Evolutionary conservation across 2,329 filamentous ascomycete genomes (phyloP).

Genomic region (Aspergillus calidoustus): DNA sequence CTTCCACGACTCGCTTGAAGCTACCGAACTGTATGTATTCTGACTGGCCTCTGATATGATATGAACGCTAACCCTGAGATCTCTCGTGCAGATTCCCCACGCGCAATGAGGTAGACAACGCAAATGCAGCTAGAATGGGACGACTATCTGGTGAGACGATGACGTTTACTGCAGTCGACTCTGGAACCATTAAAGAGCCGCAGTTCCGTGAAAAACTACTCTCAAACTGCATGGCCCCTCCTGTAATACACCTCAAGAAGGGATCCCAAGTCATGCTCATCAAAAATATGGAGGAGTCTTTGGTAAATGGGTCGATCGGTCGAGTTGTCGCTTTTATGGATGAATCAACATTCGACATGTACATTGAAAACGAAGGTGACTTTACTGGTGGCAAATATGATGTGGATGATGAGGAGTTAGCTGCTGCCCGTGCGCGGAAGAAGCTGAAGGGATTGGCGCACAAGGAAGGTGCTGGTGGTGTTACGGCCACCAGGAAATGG

Average conservation of each 20-base stretch:
- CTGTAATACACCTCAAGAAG: slow-evolving; percentile 78
- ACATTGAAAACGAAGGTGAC: slow-evolving; percentile 61
- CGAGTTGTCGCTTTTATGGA: slow-evolving; percentile 83
- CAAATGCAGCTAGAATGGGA: slow-evolving; percentile 76
- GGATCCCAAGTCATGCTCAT: slow-evolving; percentile 99
- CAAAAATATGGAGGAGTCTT: slow-evolving; percentile 92
- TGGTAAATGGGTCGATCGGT: slow-evolving; percentile 93
- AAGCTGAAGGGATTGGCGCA: slow-evolving; percentile 61
- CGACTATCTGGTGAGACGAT: slow-evolving; percentile 70
- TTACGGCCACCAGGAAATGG: slow-evolving; percentile 63
- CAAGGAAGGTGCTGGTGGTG: slow-evolving; percentile 46
- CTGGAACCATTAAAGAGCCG: slow-evolving; percentile 69
- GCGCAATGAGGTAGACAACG: slow-evolving; percentile 82
- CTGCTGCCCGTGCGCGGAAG: slow-evolving; percentile 53
- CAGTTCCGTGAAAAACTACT: slow-evolving; percentile 76
- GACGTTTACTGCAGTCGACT: slow-evolving; percentile 75
- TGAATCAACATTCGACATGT: slow-evolving; percentile 64
- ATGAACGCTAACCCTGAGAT: background rate
- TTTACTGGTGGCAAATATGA: slow-evolving; percentile 57
- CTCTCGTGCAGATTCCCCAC: slow-evolving; percentile 72
- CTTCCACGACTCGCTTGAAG: slow-evolving; percentile 75
- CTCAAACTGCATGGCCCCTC: slow-evolving; percentile 90
- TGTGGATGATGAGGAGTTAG: slow-evolving; percentile 48
- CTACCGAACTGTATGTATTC: slow-evolving; percentile 74
- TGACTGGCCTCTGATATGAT: background rate